Evolutionary conservation across 257 asterid species (phyloP).

Genomic region (Dorcoceras hygrometricum): DNA sequence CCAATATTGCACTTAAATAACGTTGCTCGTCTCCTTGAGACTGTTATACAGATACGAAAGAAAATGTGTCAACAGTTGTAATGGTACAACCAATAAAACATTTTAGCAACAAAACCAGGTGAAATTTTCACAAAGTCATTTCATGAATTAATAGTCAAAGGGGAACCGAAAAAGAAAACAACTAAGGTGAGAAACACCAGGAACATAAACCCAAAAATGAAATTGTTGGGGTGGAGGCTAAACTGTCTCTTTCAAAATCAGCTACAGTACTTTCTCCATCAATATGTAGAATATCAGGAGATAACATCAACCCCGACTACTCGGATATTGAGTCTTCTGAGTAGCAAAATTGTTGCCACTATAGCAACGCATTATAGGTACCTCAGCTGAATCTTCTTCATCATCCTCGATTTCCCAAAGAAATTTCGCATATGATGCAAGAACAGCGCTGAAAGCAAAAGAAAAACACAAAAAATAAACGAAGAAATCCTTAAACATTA

Average conservation of each 20-base stretch:
- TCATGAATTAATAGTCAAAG: background rate
- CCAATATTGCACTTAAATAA: conserved; percentile 52
- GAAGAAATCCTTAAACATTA: background rate
- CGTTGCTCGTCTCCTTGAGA: conserved; percentile 66
- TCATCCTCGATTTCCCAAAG: conserved; percentile 72
- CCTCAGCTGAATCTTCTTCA: conserved; percentile 13
- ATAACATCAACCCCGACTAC: background rate
- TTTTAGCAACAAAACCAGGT: background rate
- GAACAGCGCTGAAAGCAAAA: conserved; percentile 53
- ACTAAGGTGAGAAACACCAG: background rate
- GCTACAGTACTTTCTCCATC: background rate
- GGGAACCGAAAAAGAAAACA: background rate
- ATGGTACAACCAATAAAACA: background rate
- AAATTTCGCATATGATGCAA: conserved; percentile 79
- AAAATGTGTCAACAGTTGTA: background rate
- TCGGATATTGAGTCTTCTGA: background rate
- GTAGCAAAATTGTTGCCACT: background rate
- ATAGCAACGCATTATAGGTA: conserved; percentile 8
- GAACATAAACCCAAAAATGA: background rate
- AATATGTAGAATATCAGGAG: background rate
- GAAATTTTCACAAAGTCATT: background rate
- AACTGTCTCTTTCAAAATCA: background rate
- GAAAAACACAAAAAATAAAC: background rate
- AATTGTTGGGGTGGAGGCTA: background rate
- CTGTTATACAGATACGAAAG: conserved; percentile 36